Base-by-base conservation (phyloP, 129 eudicot genomes). In the Flaveria sonorensis region DNA sequence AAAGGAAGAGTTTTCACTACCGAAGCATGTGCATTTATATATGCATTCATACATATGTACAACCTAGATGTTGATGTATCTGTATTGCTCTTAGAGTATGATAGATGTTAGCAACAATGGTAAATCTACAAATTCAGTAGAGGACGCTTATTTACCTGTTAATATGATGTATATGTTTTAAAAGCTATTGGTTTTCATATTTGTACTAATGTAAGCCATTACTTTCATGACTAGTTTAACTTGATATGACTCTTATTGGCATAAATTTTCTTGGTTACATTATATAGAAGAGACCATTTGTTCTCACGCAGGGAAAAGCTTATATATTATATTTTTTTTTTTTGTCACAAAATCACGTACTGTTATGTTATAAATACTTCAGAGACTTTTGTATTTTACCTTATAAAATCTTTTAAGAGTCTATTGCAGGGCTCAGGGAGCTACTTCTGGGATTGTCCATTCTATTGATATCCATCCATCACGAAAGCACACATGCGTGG, bases 381-480 rank as follows among this genome's bases (percentile, higher is more conserved):
- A 64, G 39, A 23, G 32, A 68, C 50, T 53, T 74, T 13, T 24
- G 20, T 24, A 52, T 7, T 14, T 21, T 73, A 24, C 23, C 13
- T 55, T 65, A 59, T 67, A 53, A 28, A 53, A 28, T 20, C 52
- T 43, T 36, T 43, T 68, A 68, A 68, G 74, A 71, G 62, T 50
- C 24, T 81, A 62, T 79, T 82, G 74, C 87, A 93, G 97, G 98
- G 81, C 83, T 51, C 82, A 78, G 53, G 90, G 83, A 64, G 46
- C 83, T 47, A 50, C 83, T 71, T 89, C 96, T 39, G 98, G 98
- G 68, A 72, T 93, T 74, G 86, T 93, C 21, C 97, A 93, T 71
- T 93, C 97, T 50, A 73, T 93, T 77, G 98, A 93, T 75, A 85
- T 93, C 55, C 98, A 90, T 87, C 93, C 93, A 45, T 93, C 97